A percentile compares a stretch with the other conserved stretches of the same genome.
Evolutionary conservation across 768 basidiomycete species (phyloP).

Genomic region (Tylopilus sp.): DNA sequence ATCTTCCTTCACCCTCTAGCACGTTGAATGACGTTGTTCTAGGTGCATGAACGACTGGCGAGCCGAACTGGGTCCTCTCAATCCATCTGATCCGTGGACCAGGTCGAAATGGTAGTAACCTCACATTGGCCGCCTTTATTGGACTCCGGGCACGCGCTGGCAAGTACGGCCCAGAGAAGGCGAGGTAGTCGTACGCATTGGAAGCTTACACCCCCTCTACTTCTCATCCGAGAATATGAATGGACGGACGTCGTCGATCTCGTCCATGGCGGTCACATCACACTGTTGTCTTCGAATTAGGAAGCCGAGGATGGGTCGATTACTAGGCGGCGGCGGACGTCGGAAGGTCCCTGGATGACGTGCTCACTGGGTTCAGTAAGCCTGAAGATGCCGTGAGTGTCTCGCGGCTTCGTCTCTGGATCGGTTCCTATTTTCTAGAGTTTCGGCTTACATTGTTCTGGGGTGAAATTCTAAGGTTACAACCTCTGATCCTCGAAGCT

Average conservation of each 20-base stretch:
- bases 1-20: neutral
- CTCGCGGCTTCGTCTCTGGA: no score
- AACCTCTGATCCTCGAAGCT: constrained; percentile 83
- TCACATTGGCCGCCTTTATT: constrained; percentile 49
- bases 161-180: constrained; percentile 51
- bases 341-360: constrained; percentile 43
- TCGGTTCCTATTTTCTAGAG: constrained; percentile 8
- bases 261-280: constrained; percentile 51
- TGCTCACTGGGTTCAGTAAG: constrained; percentile 45
- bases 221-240: constrained; percentile 43
- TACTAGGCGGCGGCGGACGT: constrained; percentile 51
- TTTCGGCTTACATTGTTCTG: constrained; percentile 46
- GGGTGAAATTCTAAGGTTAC: constrained; percentile 46
- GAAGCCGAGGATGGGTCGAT: constrained; percentile 43
- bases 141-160: constrained; percentile 40
- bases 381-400: constrained; percentile 45
- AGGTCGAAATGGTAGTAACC: constrained; percentile 81
- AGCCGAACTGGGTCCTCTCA: neutral
- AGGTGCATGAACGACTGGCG: constrained; percentile 80
- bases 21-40: no score
- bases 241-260: constrained; percentile 57
- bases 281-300: constrained; percentile 45
- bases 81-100: neutral
- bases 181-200: constrained; percentile 48
- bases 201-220: constrained; percentile 55